phyloP scores from a whole-genome alignment of 768 basidiomycete genomes.

The Xanthoconium purpureum region DNA sequence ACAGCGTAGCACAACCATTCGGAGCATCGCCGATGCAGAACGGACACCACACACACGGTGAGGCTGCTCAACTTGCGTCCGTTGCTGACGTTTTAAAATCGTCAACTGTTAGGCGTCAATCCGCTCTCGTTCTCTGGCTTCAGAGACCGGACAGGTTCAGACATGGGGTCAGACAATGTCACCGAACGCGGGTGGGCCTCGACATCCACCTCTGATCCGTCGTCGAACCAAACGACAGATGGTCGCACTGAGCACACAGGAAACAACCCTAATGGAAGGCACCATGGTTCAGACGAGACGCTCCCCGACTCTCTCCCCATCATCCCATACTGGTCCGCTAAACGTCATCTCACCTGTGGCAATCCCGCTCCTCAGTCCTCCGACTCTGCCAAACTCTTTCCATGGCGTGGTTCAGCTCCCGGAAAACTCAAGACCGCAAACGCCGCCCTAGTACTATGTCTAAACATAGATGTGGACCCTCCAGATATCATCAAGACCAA shows the following conservation, averaged over 20 bases:
- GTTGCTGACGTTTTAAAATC: constrained; percentile 1
- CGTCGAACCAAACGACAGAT: constrained; percentile 37
- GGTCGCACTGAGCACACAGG: constrained; percentile 26
- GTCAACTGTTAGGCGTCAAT: constrained; percentile 17
- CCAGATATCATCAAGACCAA: constrained; percentile 97
- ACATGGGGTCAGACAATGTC: constrained; percentile 50
- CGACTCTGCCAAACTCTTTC: constrained; percentile 60
- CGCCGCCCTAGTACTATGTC: constrained; percentile 84
- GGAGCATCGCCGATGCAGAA: constrained; percentile 27
- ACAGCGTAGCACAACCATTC: neutral
- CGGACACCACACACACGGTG: constrained; percentile 26
- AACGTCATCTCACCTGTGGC: constrained; percentile 87
- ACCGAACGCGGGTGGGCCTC: constrained; percentile 53
- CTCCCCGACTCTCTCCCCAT: constrained; percentile 51
- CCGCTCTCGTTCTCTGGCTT: constrained; percentile 11
- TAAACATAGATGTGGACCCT: constrained; percentile 97
- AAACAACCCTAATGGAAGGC: constrained; percentile 36
- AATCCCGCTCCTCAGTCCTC: constrained; percentile 74
- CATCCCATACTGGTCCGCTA: constrained; percentile 81
- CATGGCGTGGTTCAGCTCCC: constrained; percentile 79
- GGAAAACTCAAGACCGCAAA: constrained; percentile 90
- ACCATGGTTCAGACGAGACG: constrained; percentile 45
- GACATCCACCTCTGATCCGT: constrained; percentile 48
- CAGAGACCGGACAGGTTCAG: constrained; percentile 21
- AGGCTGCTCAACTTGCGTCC: neutral